Evolutionary conservation across 768 basidiomycete species (phyloP).

Genomic region (Artomyces pyxidatus): DNA sequence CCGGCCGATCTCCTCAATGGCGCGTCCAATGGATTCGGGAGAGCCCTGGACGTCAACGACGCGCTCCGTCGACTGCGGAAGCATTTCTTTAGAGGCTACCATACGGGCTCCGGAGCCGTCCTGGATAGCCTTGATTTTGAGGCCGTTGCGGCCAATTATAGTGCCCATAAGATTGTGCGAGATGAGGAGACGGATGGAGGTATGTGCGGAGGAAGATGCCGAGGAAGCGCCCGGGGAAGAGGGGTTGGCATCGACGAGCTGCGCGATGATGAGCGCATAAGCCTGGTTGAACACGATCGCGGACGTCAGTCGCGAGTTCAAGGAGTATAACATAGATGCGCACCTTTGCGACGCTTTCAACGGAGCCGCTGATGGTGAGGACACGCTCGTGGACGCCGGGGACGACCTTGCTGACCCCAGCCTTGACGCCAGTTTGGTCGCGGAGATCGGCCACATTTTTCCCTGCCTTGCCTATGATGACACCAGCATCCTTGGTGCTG

Average conservation of each 20-base stretch:
- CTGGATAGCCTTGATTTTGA: slow-evolving; percentile 99
- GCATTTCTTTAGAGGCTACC: slow-evolving; percentile 98
- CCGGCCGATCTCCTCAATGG: slow-evolving; percentile 92
- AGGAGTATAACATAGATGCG: slow-evolving; percentile 16
- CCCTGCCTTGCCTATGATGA: slow-evolving; percentile 95
- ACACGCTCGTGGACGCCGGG: slow-evolving; percentile 97
- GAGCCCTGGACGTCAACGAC: slow-evolving; percentile 97
- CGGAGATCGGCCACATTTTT: slow-evolving; percentile 97
- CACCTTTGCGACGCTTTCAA: slow-evolving; percentile 91
- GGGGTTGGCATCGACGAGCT: slow-evolving; percentile 78
- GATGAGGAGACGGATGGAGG: slow-evolving; percentile 93
- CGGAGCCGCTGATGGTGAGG: slow-evolving; percentile 85
- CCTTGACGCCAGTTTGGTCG: slow-evolving; percentile 93
- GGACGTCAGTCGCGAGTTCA: slow-evolving; percentile 10
- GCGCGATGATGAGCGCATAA: slow-evolving; percentile 88
- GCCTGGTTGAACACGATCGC: slow-evolving; percentile 43
- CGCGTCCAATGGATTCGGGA: slow-evolving; percentile 85
- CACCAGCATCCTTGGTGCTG: slow-evolving; percentile 93
- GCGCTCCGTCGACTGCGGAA: slow-evolving; percentile 98
- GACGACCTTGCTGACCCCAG: slow-evolving; percentile 98
- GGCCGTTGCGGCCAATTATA: slow-evolving; percentile 91
- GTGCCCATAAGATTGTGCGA: slow-evolving; percentile 99
- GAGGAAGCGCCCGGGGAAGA: slow-evolving; percentile 66
- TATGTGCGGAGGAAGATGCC: slow-evolving; percentile 50
- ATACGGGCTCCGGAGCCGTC: slow-evolving; percentile 93